These are phyloP conservation scores for Verticillium longisporum DNA, from an alignment of 2,329 filamentous ascomycete species.

Conservation along the genomic window DNA sequence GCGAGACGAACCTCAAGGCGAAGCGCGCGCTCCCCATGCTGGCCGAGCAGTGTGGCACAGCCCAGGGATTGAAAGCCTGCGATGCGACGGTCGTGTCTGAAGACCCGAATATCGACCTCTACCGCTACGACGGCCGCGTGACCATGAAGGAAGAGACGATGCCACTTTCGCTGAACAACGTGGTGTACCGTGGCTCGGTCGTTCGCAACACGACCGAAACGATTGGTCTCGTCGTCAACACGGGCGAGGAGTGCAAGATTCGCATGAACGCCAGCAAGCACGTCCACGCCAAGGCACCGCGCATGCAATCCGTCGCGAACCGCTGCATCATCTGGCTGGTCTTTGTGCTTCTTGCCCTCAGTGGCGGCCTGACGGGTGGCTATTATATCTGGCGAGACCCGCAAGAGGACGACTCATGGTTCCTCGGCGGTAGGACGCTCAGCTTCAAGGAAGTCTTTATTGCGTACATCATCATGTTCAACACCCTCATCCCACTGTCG, in stretches of 20 bases:
- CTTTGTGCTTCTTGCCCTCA: constrained; percentile 66
- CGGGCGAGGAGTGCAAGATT: constrained; percentile 92
- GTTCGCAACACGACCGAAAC: constrained; percentile 71
- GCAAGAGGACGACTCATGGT: constrained; percentile 64
- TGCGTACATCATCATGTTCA: constrained; percentile 90
- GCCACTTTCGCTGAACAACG: constrained; percentile 70
- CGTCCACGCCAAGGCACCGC: constrained; percentile 76
- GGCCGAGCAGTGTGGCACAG: constrained; percentile 47
- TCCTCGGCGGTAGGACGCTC: constrained; percentile 59
- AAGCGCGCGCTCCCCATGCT: constrained; percentile 56
- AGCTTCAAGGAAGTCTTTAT: constrained; percentile 70
- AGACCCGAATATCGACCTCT: constrained; percentile 67
- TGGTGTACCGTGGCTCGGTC: constrained; percentile 77
- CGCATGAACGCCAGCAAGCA: constrained; percentile 94
- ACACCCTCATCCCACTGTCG: constrained; percentile 86
- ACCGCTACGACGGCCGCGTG: constrained; percentile 65
- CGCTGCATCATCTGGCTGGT: constrained; percentile 79
- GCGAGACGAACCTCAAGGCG: constrained; percentile 71
- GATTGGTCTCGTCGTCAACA: constrained; percentile 78
- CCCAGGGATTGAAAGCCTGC: constrained; percentile 44
- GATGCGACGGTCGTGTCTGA: constrained; percentile 61
- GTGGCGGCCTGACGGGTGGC: constrained; percentile 69
- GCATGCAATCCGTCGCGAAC: constrained; percentile 75
- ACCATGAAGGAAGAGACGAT: constrained; percentile 51
- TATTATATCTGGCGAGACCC: constrained; percentile 66